These are phyloP conservation scores for Chaetoceros tenuissimus DNA, from an alignment of 108 stramenopile species.

Conservation along the genomic window DNA sequence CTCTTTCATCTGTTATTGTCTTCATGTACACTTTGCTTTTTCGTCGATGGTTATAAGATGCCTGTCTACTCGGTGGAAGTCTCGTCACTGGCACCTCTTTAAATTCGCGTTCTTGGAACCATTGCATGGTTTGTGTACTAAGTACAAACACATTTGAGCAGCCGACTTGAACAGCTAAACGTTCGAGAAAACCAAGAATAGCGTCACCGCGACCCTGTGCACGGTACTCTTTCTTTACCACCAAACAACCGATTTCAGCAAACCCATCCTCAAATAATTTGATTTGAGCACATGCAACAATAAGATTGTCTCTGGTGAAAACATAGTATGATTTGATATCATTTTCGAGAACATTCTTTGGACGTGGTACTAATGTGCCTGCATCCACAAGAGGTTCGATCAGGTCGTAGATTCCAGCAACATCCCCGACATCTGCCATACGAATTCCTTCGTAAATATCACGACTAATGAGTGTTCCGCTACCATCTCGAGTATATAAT, in stretches of 20 bases:
- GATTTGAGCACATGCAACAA: conserved; percentile 85
- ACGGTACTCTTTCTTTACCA: conserved; percentile 81
- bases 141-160: conserved; percentile 81
- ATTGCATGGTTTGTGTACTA: conserved; percentile 94
- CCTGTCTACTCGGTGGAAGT: conserved; percentile 72
- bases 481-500: conserved; percentile 93
- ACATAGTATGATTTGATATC: conserved; percentile 84
- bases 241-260: conserved; percentile 93
- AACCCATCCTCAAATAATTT: conserved; percentile 72
- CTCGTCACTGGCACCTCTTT: conserved; percentile 49
- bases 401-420: conserved; percentile 77
- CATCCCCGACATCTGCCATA: conserved; percentile 73
- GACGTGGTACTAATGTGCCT: conserved; percentile 78
- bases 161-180: conserved; percentile 64
- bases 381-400: conserved; percentile 77
- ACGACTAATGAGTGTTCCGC: conserved; percentile 83
- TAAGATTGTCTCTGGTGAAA: conserved; percentile 76
- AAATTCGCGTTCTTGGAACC: conserved; percentile 93
- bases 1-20: conserved; percentile 57
- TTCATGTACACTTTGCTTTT: conserved; percentile 88
- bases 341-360: conserved; percentile 65
- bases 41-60: conserved; percentile 58
- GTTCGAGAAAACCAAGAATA: conserved; percentile 93
- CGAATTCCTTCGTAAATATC: conserved; percentile 95
- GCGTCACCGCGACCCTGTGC: conserved; percentile 87